Percentiles rank a stretch among this genome's conserved stretches.
Conservation (phyloP, 306 rosid genomes). For the Malus orientalis region DNA sequence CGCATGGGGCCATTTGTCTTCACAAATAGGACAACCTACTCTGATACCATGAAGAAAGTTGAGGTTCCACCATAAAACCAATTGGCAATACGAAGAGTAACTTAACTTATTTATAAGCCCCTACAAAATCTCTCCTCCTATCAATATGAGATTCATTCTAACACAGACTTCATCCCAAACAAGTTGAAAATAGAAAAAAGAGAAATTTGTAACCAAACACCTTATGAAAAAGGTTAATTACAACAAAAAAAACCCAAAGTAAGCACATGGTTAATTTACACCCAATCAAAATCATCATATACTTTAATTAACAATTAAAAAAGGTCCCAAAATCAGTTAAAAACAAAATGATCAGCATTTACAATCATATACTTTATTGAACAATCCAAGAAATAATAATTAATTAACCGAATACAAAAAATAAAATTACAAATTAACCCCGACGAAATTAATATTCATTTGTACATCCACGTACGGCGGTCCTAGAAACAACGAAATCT, state of each 20-base stretch:
- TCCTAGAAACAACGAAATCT: not conserved
- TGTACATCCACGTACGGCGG: not conserved
- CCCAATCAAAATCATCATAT: not conserved
- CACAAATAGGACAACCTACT: too few relatives aligned
- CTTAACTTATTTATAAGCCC: too few relatives aligned
- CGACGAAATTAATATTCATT: not conserved
- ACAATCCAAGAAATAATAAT: not conserved
- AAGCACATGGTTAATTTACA: not conserved
- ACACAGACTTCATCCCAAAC: too few relatives aligned
- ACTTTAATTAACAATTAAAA: not conserved
- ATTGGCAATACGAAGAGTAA: too few relatives aligned
- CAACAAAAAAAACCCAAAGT: not conserved
- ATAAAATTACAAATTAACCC: not conserved
- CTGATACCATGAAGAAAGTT: too few relatives aligned
- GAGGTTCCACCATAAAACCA: too few relatives aligned
- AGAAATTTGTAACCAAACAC: too few relatives aligned
- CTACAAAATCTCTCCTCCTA: fast-evolving
- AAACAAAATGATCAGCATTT: not conserved
- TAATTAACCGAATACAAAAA: not conserved
- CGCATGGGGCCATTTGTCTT: too few relatives aligned
- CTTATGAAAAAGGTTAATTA: too few relatives aligned
- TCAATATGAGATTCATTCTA: too few relatives aligned
- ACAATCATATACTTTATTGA: not conserved
- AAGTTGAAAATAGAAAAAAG: too few relatives aligned
- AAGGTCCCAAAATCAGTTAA: not conserved